Evolutionary conservation across 2,329 filamentous ascomycete species (phyloP).

Genomic region (Neoarthrinium moseri): DNA sequence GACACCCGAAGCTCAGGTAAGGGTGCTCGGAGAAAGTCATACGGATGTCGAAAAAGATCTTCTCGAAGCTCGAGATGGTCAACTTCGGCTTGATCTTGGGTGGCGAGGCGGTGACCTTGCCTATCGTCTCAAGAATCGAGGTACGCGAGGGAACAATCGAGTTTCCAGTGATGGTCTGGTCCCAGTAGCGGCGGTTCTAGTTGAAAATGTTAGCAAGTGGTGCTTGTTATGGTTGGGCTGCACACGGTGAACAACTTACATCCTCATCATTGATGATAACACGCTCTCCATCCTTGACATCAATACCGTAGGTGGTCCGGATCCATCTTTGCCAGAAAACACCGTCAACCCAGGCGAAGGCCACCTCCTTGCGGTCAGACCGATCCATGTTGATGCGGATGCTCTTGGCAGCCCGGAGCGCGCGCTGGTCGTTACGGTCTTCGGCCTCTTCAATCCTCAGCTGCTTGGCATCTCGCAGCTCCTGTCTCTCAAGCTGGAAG

Average conservation of each 20-base stretch:
- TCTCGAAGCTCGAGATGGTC: conserved; percentile 70
- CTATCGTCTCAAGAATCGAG: conserved; percentile 84
- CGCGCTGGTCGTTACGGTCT: conserved; percentile 86
- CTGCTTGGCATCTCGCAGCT: conserved; percentile 91
- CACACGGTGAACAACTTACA: conserved; percentile 54
- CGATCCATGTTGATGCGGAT: conserved; percentile 91
- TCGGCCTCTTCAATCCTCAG: conserved; percentile 94
- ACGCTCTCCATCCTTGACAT: conserved; percentile 82
- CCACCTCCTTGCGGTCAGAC: conserved; percentile 81
- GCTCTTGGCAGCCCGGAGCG: conserved; percentile 80
- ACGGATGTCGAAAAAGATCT: conserved; percentile 67
- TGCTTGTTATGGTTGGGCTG: not conserved
- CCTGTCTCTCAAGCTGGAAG: conserved; percentile 91
- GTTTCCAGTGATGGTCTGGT: conserved; percentile 84
- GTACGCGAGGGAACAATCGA: conserved; percentile 86
- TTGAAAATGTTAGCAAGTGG: not conserved
- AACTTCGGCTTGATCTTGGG: conserved; percentile 74
- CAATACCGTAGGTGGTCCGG: conserved; percentile 88
- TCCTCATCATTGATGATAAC: conserved; percentile 98
- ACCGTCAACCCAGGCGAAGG: conserved; percentile 96
- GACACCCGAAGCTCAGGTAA: conserved; percentile 55
- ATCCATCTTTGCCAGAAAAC: conserved; percentile 98
- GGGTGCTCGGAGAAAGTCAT: conserved; percentile 59
- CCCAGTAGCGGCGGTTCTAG: conserved; percentile 93
- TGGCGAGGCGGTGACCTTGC: conserved; percentile 66